phyloP scores from a whole-genome alignment of 2,329 filamentous ascomycete species.

The Xylariales sp. region DNA sequence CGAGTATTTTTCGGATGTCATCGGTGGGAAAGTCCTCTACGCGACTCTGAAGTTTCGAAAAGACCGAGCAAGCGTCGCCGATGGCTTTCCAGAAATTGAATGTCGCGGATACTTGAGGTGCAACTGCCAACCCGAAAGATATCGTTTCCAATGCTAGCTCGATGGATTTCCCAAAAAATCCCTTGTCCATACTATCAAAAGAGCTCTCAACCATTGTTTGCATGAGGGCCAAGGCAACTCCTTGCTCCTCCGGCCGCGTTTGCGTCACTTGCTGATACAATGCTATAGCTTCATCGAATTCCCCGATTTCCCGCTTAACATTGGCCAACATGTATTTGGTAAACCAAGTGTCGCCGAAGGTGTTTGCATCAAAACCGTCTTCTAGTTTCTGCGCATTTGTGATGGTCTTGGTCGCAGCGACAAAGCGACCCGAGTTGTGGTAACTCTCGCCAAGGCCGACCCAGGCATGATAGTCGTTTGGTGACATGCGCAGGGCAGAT shows the following conservation, averaged over 20 bases:
- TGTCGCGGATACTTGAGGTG: slow-evolving; percentile 57
- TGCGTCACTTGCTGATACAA: slow-evolving; percentile 72
- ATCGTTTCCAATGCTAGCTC: slow-evolving; percentile 68
- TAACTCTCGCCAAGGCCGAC: slow-evolving; percentile 97
- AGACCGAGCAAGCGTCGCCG: slow-evolving; percentile 82
- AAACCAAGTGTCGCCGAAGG: slow-evolving; percentile 78
- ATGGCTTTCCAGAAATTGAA: slow-evolving; percentile 97
- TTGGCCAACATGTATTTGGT: slow-evolving; percentile 96
- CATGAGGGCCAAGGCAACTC: slow-evolving; percentile 80
- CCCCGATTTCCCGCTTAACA: slow-evolving; percentile 86
- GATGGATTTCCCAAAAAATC: slow-evolving; percentile 79
- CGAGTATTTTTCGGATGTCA: slow-evolving; percentile 55
- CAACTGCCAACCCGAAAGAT: slow-evolving; percentile 59
- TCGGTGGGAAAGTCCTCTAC: slow-evolving; percentile 57
- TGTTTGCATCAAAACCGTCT: slow-evolving; percentile 46
- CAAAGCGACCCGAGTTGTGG: slow-evolving; percentile 85
- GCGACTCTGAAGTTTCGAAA: slow-evolving; percentile 71
- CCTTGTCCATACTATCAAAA: slow-evolving; percentile 71
- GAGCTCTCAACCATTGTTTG: slow-evolving; percentile 85
- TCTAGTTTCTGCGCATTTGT: slow-evolving; percentile 78
- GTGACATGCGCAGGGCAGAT: slow-evolving; percentile 76
- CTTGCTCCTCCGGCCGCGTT: slow-evolving; percentile 69
- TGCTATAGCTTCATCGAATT: slow-evolving; percentile 76
- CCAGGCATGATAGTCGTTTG: slow-evolving; percentile 90
- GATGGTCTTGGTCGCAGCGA: slow-evolving; percentile 91